These are phyloP conservation scores for Xanthoceras sorbifolium DNA, from an alignment of 345 rosid species.

Conservation along the genomic window DNA sequence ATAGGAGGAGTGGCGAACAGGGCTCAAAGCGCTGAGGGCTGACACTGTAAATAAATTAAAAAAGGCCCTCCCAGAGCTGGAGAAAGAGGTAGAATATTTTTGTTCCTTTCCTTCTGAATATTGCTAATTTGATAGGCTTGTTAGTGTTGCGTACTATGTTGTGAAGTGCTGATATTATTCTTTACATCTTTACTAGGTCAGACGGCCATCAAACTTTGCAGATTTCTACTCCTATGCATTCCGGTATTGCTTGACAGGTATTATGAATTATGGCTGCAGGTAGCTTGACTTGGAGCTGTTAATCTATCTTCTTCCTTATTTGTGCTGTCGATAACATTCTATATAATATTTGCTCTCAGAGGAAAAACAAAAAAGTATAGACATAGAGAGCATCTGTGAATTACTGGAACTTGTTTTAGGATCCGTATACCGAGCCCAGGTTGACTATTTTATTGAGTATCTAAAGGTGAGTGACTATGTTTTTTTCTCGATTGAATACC, in stretches of 20 bases:
- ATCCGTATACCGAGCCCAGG: constrained; percentile 67
- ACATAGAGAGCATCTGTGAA: constrained; percentile 86
- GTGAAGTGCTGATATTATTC: constrained; percentile 13
- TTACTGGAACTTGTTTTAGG: constrained; percentile 82
- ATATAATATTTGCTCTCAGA: constrained; percentile 49
- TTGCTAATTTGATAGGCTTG: background rate
- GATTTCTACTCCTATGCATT: constrained; percentile 88
- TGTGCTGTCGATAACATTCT: constrained; percentile 11
- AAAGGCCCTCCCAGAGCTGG: constrained; percentile 74
- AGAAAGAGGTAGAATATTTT: constrained; percentile 71
- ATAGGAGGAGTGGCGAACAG: constrained; percentile 94
- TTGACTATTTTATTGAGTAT: constrained; percentile 73
- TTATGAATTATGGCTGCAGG: constrained; percentile 2
- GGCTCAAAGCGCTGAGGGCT: constrained; percentile 68
- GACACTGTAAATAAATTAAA: constrained; percentile 67
- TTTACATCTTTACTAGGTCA: constrained; percentile 54
- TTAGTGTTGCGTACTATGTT: constrained; percentile 3
- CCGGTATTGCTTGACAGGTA: constrained; percentile 92
- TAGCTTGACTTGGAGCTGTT: constrained; percentile 8
- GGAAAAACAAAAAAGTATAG: constrained; percentile 89
- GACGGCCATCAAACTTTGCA: constrained; percentile 65
- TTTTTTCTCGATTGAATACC: background rate
- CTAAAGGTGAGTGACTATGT: constrained; percentile 51
- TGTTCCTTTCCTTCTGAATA: background rate
- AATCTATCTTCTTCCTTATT: background rate